Evolutionary conservation across 2,329 filamentous ascomycete genomes (phyloP), one percentile per base, ranked within the genome.

Genomic region (Monosporascus sp.): DNA sequence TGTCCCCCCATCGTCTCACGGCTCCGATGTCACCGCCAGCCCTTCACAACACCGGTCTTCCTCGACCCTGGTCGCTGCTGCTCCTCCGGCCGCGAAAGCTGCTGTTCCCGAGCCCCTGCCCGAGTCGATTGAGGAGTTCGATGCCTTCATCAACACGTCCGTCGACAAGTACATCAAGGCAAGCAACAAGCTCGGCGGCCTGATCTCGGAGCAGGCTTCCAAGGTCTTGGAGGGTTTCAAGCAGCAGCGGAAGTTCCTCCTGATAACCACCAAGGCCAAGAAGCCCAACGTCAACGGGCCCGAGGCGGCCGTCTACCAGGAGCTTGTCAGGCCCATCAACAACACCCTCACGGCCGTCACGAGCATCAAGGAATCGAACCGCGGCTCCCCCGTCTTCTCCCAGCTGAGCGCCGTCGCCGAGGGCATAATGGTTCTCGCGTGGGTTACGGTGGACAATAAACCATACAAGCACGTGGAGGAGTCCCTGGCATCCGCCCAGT

Each of bases 381-480:
- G 91, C 44, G 83, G 82, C 8, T 87, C 87, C 2, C 80, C 86
- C 2, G 76, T 89, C 60, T 90, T 90, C 67, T 88, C 89, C 62
- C 90, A 97, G 61, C 76, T 99, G 48, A 89, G 87, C 66, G 87
- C 92, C 61, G 89, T 97, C 31, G 86, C 90, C 1, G 93, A 97
- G 67, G 92, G 92, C 60, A 92, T 96, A 60, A 87, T 90, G 66
- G 86, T 91, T 39, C 77, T 99, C 54, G 90, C 89, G 36, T 99
- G 94, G 94, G 88, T 97, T 54, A 88, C 87, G 0, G 83, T 94
- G 48, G 89, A 95, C 50, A 80, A 76, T 58, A 91, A 90, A 67
- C 94, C 94, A 2, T 86, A 82, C 59, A 92, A 94, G 66, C 89
- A 92, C 64, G 88, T 97, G 47, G 86, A 86, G 47, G 92, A 96